A percentile compares a stretch with the other conserved stretches of the same genome.
phyloP scores from a whole-genome alignment of 371 early-diverging fungal species.

The Mortierella sp. region DNA sequence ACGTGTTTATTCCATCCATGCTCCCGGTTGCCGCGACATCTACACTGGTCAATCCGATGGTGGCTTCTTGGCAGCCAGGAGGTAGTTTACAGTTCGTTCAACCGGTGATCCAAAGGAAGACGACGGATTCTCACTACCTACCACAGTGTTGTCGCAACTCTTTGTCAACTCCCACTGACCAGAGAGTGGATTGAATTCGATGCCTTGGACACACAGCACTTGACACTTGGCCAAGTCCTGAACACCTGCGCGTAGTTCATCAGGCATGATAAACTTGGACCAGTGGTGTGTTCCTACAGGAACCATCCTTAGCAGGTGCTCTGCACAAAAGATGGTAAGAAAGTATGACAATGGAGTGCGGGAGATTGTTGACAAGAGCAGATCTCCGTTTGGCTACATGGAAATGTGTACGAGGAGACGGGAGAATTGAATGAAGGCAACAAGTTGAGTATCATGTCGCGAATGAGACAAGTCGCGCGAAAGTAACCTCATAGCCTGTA shows the following conservation, averaged over 20 bases:
- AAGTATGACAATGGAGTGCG: slow-evolving; percentile 82
- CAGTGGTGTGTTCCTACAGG: slow-evolving; percentile 91
- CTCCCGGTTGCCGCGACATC: too few species aligned
- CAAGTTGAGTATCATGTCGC: too few species aligned
- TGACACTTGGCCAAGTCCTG: slow-evolving; percentile 28
- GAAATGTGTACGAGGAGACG: background rate
- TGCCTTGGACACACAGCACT: slow-evolving; percentile 49
- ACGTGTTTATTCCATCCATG: too few species aligned
- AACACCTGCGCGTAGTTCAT: slow-evolving; percentile 60
- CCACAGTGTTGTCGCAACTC: slow-evolving; percentile 9
- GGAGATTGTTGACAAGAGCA: slow-evolving; percentile 93
- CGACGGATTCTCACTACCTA: slow-evolving; percentile 4
- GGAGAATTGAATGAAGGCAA: background rate
- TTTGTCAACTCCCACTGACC: slow-evolving; percentile 52
- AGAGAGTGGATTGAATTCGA: slow-evolving; percentile 52
- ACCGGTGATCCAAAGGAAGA: slow-evolving; percentile 23
- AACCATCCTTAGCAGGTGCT: slow-evolving; percentile 82
- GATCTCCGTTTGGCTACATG: slow-evolving; percentile 71
- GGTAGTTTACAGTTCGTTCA: slow-evolving; percentile 28
- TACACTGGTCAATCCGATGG: too few species aligned
- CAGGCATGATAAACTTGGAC: slow-evolving; percentile 83
- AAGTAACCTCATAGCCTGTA: slow-evolving; percentile 10
- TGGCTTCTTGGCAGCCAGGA: slow-evolving; percentile 41
- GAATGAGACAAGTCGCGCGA: too few species aligned
- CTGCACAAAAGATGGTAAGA: slow-evolving; percentile 87